Evolutionary conservation across 2,329 filamentous ascomycete genomes (phyloP).

Genomic region (Hypoxylon sp.): DNA sequence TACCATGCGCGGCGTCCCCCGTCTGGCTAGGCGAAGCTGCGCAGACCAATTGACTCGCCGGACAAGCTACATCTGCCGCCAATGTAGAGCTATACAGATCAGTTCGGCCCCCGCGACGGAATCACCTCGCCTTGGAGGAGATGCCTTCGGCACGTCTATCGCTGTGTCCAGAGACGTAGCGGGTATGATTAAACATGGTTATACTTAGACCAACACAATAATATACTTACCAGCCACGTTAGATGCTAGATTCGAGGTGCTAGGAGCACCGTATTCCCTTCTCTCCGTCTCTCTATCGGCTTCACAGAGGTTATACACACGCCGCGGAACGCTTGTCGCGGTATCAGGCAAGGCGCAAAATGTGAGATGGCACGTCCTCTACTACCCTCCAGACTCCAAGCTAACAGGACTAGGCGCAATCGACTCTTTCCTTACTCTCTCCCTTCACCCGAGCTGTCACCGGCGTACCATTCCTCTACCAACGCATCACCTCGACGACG

Average conservation of each 20-base stretch:
- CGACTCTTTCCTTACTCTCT: constrained; percentile 87
- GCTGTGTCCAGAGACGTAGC: constrained; percentile 62
- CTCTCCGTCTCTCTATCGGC: constrained; percentile 93
- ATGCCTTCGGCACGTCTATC: constrained; percentile 67
- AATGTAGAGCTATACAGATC: constrained; percentile 73
- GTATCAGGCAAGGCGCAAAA: constrained; percentile 92
- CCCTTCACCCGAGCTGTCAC: constrained; percentile 83
- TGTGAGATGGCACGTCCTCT: constrained; percentile 61
- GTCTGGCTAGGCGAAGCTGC: constrained; percentile 45
- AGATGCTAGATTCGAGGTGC: constrained; percentile 96
- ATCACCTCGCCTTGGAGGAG: constrained; percentile 62
- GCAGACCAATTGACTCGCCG: constrained; percentile 41
- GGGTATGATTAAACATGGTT: constrained; percentile 56
- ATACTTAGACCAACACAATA: neutral
- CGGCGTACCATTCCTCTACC: constrained; percentile 95
- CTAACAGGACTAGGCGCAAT: constrained; percentile 76
- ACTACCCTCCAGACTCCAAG: neutral
- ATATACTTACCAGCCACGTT: constrained; percentile 20
- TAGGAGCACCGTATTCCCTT: constrained; percentile 92
- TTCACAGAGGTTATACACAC: constrained; percentile 92
- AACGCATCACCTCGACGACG: constrained; percentile 86
- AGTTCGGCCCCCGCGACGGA: constrained; percentile 70
- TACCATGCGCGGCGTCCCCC: constrained; percentile 50
- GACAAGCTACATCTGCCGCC: constrained; percentile 61
- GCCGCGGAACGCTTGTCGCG: constrained; percentile 89